These are phyloP conservation scores for Nicotiana otophora DNA, from an alignment of 257 asterid species.

Conservation along the genomic window DNA sequence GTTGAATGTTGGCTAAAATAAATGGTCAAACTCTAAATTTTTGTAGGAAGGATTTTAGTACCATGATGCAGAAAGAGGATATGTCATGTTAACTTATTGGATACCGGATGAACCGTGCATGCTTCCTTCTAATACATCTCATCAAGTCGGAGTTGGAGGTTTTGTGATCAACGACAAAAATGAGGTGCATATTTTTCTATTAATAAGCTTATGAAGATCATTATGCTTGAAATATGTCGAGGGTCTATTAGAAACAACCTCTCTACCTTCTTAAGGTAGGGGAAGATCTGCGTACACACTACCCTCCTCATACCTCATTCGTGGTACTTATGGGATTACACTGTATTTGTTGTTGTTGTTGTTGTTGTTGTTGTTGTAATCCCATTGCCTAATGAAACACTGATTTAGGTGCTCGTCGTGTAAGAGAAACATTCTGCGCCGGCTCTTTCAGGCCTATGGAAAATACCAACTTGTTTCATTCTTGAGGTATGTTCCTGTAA, in stretches of 20 bases:
- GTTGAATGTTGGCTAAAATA: not conserved
- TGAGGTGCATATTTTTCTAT: slow-evolving; percentile 40
- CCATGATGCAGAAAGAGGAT: slow-evolving; percentile 76
- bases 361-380: not conserved
- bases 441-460: slow-evolving; percentile 60
- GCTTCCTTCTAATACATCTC: slow-evolving; percentile 86
- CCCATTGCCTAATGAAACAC: not conserved
- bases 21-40: not conserved
- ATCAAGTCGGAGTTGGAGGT: slow-evolving; percentile 87
- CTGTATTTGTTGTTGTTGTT: too few relatives aligned
- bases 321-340: too few relatives aligned
- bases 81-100: slow-evolving; percentile 88
- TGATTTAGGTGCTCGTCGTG: slow-evolving; percentile 54
- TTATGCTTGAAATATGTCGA: too few relatives aligned
- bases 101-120: slow-evolving; percentile 65
- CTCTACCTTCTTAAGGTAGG: too few relatives aligned
- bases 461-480: slow-evolving; percentile 79
- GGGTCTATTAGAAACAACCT: too few relatives aligned
- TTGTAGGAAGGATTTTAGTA: slow-evolving; percentile 73
- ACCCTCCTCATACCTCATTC: too few relatives aligned
- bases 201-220: not conserved
- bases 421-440: too few relatives aligned
- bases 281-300: too few relatives aligned
- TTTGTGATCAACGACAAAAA: slow-evolving; percentile 62
- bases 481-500: slow-evolving; percentile 43